Conservation (phyloP, 2,329 filamentous ascomycete species). For the Aspergillus eucalypticola region DNA sequence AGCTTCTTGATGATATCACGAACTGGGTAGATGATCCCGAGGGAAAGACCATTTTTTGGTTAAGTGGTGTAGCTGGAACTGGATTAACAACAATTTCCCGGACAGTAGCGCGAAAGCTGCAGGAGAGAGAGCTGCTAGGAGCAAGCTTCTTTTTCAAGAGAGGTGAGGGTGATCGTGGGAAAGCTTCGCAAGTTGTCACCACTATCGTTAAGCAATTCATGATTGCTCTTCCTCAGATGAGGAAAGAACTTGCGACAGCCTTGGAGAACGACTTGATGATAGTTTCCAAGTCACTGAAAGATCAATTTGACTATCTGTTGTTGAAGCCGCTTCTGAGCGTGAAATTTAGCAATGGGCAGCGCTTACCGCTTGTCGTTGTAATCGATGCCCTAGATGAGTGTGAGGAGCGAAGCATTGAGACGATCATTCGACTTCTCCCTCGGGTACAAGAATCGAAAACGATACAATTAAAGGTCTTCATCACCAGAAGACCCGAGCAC, state of each 20-base stretch:
- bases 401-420: slow-evolving; percentile 6
- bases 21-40: not conserved
- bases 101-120: slow-evolving; percentile 29
- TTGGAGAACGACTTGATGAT: not conserved
- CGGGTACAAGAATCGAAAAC: slow-evolving; percentile 2
- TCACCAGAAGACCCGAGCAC: slow-evolving; percentile 31
- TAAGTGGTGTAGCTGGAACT: slow-evolving; percentile 39
- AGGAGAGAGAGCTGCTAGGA: slow-evolving; percentile 26
- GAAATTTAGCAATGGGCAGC: not conserved
- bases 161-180: slow-evolving; percentile 42
- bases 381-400: slow-evolving; percentile 32
- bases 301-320: slow-evolving; percentile 30
- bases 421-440: slow-evolving; percentile 22
- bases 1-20: not conserved
- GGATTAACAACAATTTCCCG: slow-evolving; percentile 30
- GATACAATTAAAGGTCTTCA: slow-evolving; percentile 21
- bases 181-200: too few relatives aligned
- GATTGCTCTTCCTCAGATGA: slow-evolving; percentile 41
- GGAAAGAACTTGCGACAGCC: slow-evolving; percentile 15
- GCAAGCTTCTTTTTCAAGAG: slow-evolving; percentile 51
- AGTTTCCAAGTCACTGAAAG: too few relatives aligned
- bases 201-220: slow-evolving; percentile 18
- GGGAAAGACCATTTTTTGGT: slow-evolving; percentile 34
- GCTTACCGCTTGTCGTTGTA: slow-evolving; percentile 17
- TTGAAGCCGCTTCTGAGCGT: slow-evolving; percentile 20